Evolutionary conservation across 768 basidiomycete species (phyloP).

Genomic region (Punctularia strigosozonata): DNA sequence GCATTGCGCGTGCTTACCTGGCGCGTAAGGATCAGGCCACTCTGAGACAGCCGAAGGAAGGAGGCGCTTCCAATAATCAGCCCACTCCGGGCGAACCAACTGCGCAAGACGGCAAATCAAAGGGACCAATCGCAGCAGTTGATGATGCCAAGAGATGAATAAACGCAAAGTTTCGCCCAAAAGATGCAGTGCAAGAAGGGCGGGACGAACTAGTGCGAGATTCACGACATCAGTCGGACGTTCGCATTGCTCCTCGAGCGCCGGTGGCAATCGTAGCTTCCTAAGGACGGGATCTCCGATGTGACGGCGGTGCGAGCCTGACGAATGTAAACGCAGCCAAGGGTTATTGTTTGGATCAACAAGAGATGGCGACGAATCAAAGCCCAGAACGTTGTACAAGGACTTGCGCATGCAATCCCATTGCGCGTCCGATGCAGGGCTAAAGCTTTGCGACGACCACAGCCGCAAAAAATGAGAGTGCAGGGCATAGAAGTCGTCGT

Average conservation of each 20-base stretch:
- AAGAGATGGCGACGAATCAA: no score
- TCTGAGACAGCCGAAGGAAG: slow-evolving; percentile 47
- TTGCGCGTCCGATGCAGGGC: slow-evolving; percentile 33
- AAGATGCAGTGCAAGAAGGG: slow-evolving; percentile 68
- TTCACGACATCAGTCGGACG: no score
- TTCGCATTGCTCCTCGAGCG: background rate
- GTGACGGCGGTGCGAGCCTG: slow-evolving; percentile 34
- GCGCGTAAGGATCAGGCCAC: slow-evolving; percentile 43
- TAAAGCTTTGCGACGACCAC: slow-evolving; percentile 40
- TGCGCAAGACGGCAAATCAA: slow-evolving; percentile 52
- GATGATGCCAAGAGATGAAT: slow-evolving; percentile 39
- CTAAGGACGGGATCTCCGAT: slow-evolving; percentile 48
- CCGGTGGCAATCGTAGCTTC: slow-evolving; percentile 26
- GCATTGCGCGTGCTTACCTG: slow-evolving; percentile 22
- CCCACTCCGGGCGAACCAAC: slow-evolving; percentile 73
- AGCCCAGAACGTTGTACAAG: no score
- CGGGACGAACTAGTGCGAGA: slow-evolving; percentile 36
- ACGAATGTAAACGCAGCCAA: no score
- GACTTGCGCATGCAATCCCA: slow-evolving; percentile 46
- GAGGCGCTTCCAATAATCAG: slow-evolving; percentile 84
- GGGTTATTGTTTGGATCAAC: no score
- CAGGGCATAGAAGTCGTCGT: slow-evolving; percentile 40
- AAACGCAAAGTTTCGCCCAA: slow-evolving; percentile 64
- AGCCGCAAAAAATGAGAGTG: slow-evolving; percentile 42
- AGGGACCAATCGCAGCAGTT: slow-evolving; percentile 45